Conservation (phyloP, 2,329 filamentous ascomycete genomes). For the Sordariomycetes sp. region DNA sequence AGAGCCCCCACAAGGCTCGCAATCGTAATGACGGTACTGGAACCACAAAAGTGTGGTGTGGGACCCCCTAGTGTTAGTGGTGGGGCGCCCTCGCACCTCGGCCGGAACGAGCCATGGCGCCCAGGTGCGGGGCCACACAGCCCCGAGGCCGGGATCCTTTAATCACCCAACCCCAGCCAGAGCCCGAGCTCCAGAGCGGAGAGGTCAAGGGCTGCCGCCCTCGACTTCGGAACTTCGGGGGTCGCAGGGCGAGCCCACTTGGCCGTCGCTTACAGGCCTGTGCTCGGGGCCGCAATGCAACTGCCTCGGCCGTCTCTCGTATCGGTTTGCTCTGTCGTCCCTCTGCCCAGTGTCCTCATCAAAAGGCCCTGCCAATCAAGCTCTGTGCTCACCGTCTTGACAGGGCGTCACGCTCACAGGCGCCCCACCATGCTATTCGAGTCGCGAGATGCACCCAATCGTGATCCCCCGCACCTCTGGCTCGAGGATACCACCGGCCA, state of each 20-base stretch:
- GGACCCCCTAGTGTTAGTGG: neutral
- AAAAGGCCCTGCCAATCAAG: too few species aligned
- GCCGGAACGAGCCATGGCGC: neutral
- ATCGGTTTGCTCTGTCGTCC: too few species aligned
- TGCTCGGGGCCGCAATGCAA: too few species aligned
- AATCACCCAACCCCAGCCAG: neutral
- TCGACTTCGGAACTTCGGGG: too few species aligned
- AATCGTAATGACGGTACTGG: neutral
- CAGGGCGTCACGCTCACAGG: too few species aligned
- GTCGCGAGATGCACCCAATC: neutral
- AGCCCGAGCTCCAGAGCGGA: neutral
- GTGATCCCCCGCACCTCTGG: neutral
- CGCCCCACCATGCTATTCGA: too few species aligned
- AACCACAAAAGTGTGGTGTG: neutral
- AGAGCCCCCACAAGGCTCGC: neutral
- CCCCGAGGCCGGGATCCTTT: neutral
- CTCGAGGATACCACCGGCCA: neutral
- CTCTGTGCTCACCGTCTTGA: too few species aligned
- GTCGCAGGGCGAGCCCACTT: too few species aligned
- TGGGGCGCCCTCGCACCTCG: neutral
- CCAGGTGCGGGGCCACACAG: constrained; percentile 1
- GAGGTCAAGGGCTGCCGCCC: neutral
- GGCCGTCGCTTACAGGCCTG: too few species aligned
- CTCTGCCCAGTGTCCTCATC: too few species aligned
- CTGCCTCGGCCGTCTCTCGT: too few species aligned